Percentiles rank a stretch among this genome's conserved stretches.
These are phyloP conservation scores for Apiospora rasikravindrae DNA, from an alignment of 2,329 filamentous ascomycete species.

Conservation along the genomic window DNA sequence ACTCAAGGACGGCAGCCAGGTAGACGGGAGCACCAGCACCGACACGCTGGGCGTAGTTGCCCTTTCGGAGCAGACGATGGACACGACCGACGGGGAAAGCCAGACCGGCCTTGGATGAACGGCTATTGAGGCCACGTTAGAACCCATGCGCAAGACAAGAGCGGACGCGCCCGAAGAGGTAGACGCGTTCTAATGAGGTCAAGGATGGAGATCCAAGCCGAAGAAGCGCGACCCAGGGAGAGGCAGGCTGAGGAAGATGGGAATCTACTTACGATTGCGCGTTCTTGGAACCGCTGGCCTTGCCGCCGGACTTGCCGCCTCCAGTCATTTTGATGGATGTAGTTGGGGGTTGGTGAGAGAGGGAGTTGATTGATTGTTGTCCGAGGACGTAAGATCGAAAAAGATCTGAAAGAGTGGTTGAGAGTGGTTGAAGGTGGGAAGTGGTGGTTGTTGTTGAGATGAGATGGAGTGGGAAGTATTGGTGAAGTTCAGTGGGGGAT, in stretches of 20 bases:
- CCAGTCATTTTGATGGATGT: conserved; percentile 92
- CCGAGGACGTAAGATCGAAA: conserved; percentile 27
- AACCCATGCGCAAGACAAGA: conserved; percentile 23
- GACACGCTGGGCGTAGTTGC: conserved; percentile 99
- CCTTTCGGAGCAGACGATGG: conserved; percentile 97
- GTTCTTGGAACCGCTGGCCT: conserved; percentile 98
- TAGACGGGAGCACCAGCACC: conserved; percentile 98
- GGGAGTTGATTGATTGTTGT: conserved; percentile 18
- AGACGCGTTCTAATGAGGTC: conserved; percentile 46
- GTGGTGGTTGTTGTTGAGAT: conserved; percentile 45
- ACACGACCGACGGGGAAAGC: conserved; percentile 99
- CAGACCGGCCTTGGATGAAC: conserved; percentile 98
- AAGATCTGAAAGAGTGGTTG: conserved; percentile 30
- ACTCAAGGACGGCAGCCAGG: conserved; percentile 96
- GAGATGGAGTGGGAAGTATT: conserved; percentile 33
- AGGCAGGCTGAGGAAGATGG: conserved; percentile 10
- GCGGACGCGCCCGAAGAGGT: background rate
- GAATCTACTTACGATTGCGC: conserved; percentile 86
- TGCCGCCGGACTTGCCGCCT: conserved; percentile 99
- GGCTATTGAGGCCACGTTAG: conserved; percentile 63
- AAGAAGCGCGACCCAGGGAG: conserved; percentile 23
- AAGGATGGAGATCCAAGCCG: conserved; percentile 21
- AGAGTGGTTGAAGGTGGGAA: conserved; percentile 34
- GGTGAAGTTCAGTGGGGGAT: conserved; percentile 36
- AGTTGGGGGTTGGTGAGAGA: conserved; percentile 20